Evolutionary conservation across 371 early-diverging fungal genomes (phyloP).

Genomic region (Parasitella parasitica): DNA sequence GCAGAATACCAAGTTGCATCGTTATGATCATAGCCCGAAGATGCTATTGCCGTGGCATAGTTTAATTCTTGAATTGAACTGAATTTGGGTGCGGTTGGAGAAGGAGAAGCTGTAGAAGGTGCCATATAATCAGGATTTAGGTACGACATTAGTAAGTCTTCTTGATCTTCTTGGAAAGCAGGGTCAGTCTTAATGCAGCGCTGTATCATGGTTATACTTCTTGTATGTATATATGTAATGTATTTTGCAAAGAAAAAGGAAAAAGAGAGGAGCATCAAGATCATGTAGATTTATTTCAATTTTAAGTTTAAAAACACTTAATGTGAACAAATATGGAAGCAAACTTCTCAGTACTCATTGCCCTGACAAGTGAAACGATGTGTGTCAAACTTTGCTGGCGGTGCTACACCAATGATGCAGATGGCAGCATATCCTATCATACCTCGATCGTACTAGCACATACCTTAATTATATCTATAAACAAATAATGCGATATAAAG

Average conservation of each 20-base stretch:
- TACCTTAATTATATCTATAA: neutral
- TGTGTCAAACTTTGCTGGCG: neutral
- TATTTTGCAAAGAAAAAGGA: constrained; percentile 3
- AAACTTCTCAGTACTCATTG: too few relatives aligned
- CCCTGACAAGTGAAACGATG: neutral
- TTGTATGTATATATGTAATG: too few relatives aligned
- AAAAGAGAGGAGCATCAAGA: neutral
- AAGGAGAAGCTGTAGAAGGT: neutral
- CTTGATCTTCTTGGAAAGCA: constrained; percentile 28
- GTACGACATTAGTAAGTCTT: constrained; percentile 38
- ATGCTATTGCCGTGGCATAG: neutral
- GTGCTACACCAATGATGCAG: neutral
- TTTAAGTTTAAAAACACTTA: constrained; percentile 1
- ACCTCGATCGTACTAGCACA: neutral
- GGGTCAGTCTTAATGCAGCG: constrained; percentile 18
- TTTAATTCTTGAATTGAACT: neutral
- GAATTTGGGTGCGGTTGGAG: neutral
- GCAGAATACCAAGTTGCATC: neutral
- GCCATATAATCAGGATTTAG: constrained; percentile 33
- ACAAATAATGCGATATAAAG: neutral
- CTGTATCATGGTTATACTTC: neutral
- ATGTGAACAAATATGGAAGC: constrained; percentile 32
- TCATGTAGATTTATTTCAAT: neutral
- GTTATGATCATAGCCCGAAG: neutral
- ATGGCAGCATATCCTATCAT: neutral